Base-by-base conservation (phyloP, 2,329 filamentous ascomycete genomes). In the Alternaria brassicicola region DNA sequence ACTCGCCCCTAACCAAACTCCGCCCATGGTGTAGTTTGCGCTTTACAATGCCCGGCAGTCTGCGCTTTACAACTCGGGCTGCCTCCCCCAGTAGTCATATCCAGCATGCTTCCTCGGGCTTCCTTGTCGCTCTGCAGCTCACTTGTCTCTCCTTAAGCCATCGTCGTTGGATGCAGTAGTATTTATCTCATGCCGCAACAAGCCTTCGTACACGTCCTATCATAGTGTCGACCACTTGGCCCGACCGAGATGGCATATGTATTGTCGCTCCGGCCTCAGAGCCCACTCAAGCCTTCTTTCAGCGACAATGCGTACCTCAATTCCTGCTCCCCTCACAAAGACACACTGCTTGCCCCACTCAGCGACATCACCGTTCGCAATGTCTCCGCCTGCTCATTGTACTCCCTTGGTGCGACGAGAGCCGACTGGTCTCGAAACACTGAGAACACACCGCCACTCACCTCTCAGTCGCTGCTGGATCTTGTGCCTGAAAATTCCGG, bases 251-350 rank as follows among this genome's bases (percentile, higher is more conserved):
- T 79, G 77, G 76, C 76, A 52, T 78, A 74, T 63, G 70, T 78
- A 58, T 71, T 79, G 57, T 76, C 77, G 39, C 68, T 79, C 48
- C 74, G 70, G 31, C 71, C 76, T 15, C 72, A 74, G 43, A 78
- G 74, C 57, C 76, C 77, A 9, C 68, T 79, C 62, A 78, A 79
- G 65, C 75, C 76, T 52, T 77, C 77, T 54, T 78, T 79, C 67
- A 78, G 75, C 65, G 76, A 79, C 62, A 76, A 72, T 51, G 74
- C 73, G 36, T 77, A 74, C 66, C 65, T 76, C 43, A 69, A 66
- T 39, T 67, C 75, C 46, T 71, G 67, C 60, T 76, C 77, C 15
- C 69, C 77, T 30, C 54, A 74, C 12, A 68, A 66, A 36, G 67
- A 74, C 28, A 56, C 62, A 17, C 54, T 71, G 13, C 54, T 67